Evolutionary conservation across 1,284 basidiomycete species (phyloP).

Genomic region (Tremellales sp.): DNA sequence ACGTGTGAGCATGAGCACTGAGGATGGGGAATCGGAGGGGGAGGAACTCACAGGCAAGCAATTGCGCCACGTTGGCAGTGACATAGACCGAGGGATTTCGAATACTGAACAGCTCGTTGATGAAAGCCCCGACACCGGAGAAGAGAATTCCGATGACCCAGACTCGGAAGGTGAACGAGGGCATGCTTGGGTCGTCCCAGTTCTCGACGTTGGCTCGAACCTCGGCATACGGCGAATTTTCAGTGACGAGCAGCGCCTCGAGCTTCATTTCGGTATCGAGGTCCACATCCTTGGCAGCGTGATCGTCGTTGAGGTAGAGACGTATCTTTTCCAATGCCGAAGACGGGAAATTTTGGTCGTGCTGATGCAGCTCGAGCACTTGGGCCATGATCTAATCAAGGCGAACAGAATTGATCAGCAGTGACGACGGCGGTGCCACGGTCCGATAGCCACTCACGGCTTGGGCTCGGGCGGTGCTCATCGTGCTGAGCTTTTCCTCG

Average conservation of each 20-base stretch:
- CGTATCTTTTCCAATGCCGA: constrained; percentile 19
- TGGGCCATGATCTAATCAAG: constrained; percentile 20
- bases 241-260: constrained; percentile 34
- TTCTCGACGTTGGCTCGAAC: constrained; percentile 77
- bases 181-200: constrained; percentile 71
- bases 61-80: constrained; percentile 30
- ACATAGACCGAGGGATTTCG: constrained; percentile 33
- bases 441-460: constrained; percentile 10
- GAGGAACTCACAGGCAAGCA: constrained; percentile 25
- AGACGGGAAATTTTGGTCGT: constrained; percentile 34
- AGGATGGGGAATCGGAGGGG: not conserved
- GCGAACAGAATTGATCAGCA: not conserved
- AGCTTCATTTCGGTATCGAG: constrained; percentile 31
- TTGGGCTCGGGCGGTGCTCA: constrained; percentile 18
- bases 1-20: constrained; percentile 1
- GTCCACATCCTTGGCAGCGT: constrained; percentile 14
- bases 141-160: constrained; percentile 62
- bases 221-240: constrained; percentile 74
- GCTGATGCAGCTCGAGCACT: constrained; percentile 21
- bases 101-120: constrained; percentile 57
- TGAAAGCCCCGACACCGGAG: constrained; percentile 57
- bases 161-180: constrained; percentile 78
- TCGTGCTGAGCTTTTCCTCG: constrained; percentile 17
- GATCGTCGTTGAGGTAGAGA: constrained; percentile 21
- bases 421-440: not conserved